Percentiles rank a stretch among this genome's conserved stretches.
Conservation (phyloP, 371 early-diverging fungal species). For the Rhizomucor miehei region DNA sequence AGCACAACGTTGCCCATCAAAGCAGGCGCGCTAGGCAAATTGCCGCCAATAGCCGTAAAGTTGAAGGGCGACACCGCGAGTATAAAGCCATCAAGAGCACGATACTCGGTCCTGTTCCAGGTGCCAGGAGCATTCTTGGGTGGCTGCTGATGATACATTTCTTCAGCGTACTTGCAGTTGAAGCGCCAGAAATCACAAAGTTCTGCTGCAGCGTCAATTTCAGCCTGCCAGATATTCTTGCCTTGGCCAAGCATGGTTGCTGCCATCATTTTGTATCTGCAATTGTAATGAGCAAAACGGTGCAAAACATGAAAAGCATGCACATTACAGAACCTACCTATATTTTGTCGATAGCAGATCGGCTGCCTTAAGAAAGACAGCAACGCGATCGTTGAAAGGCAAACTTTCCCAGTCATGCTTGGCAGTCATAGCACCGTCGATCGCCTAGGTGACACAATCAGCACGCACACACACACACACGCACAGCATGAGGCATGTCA, state of each 20-base stretch:
- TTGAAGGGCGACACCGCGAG: conserved; percentile 98
- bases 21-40: conserved; percentile 91
- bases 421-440: conserved; percentile 86
- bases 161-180: conserved; percentile 92
- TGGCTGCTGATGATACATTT: conserved; percentile 93
- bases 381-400: conserved; percentile 93
- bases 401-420: conserved; percentile 89
- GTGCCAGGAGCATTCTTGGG: conserved; percentile 80
- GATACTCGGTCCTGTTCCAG: conserved; percentile 98
- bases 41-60: conserved; percentile 98
- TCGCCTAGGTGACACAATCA: conserved; percentile 58
- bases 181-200: conserved; percentile 94
- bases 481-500: neutral
- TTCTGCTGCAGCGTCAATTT: conserved; percentile 96
- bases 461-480: too few species aligned
- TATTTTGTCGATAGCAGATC: conserved; percentile 90
- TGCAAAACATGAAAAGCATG: too few species aligned
- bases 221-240: conserved; percentile 99
- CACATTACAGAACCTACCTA: conserved; percentile 54
- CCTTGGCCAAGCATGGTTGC: conserved; percentile 99
- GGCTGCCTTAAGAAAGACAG: conserved; percentile 97
- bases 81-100: conserved; percentile 95
- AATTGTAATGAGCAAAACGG: neutral
- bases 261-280: conserved; percentile 87
- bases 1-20: conserved; percentile 97